A percentile compares a stretch with the other conserved stretches of the same genome.
Conservation (phyloP, 2,329 filamentous ascomycete species). For the Xylariomycetidae sp. region DNA sequence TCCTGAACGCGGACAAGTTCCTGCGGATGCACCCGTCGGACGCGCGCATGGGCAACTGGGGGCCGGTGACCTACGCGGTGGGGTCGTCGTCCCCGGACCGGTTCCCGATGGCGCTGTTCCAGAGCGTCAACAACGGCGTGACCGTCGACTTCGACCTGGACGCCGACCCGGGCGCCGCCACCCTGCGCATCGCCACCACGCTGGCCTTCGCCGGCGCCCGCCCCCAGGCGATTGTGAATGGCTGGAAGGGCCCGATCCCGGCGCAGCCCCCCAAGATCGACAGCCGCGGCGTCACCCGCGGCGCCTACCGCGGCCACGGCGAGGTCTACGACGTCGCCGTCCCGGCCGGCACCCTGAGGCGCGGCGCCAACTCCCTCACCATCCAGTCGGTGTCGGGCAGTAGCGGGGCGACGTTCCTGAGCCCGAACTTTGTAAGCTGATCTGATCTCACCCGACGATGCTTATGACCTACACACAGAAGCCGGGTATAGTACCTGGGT, state of each 20-base stretch:
- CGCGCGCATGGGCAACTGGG: conserved; percentile 56
- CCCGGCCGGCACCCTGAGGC: conserved; percentile 50
- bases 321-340: conserved; percentile 60
- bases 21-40: conserved; percentile 64
- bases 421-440: conserved; percentile 51
- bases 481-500: conserved; percentile 4
- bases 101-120: conserved; percentile 63
- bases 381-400: conserved; percentile 55
- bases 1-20: conserved; percentile 62
- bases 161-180: conserved; percentile 46
- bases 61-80: conserved; percentile 54
- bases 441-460: too few relatives aligned
- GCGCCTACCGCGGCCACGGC: conserved; percentile 57
- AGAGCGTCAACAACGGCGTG: conserved; percentile 50
- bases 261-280: conserved; percentile 56
- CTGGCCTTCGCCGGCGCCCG: conserved; percentile 55
- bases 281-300: conserved; percentile 58
- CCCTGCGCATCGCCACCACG: conserved; percentile 59
- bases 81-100: conserved; percentile 44
- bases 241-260: conserved; percentile 41
- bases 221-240: conserved; percentile 52
- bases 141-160: conserved; percentile 55
- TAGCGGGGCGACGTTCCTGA: conserved; percentile 47
- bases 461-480: too few relatives aligned
- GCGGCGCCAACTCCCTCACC: conserved; percentile 58